Conservation (phyloP, 2,329 filamentous ascomycete species). For the Monosporascus sp. region DNA sequence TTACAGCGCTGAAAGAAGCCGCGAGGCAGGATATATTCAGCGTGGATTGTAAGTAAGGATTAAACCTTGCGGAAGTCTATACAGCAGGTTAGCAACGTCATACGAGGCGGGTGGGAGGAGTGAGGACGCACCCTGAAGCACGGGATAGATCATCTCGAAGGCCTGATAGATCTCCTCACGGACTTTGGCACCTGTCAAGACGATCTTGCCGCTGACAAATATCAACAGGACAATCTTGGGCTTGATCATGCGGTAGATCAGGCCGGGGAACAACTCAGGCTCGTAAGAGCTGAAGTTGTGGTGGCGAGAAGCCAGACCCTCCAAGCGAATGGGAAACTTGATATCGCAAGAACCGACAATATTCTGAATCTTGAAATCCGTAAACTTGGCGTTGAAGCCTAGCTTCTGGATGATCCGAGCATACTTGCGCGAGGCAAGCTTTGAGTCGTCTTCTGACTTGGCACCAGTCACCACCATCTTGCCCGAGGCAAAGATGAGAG, state of each 20-base stretch:
- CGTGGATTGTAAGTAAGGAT: constrained; percentile 13
- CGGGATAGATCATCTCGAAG: constrained; percentile 96
- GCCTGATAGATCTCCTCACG: constrained; percentile 97
- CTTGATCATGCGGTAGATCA: constrained; percentile 99
- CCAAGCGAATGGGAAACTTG: constrained; percentile 97
- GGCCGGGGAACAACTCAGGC: constrained; percentile 95
- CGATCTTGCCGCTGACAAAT: constrained; percentile 97
- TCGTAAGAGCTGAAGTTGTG: constrained; percentile 99
- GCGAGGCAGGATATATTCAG: constrained; percentile 6
- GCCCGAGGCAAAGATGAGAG: constrained; percentile 93
- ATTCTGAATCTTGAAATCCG: constrained; percentile 99
- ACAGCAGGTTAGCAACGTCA: constrained; percentile 25
- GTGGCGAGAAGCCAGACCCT: constrained; percentile 92
- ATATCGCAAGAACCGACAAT: constrained; percentile 98
- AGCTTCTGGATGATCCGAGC: constrained; percentile 99
- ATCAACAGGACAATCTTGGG: constrained; percentile 97
- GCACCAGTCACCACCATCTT: constrained; percentile 99
- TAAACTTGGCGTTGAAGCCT: constrained; percentile 98
- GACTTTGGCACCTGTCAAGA: constrained; percentile 94
- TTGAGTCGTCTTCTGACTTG: constrained; percentile 96
- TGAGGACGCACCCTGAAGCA: constrained; percentile 64
- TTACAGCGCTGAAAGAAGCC: constrained; percentile 16
- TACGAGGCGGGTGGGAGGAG: too few relatives aligned
- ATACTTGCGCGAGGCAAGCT: constrained; percentile 94
- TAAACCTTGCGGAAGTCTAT: constrained; percentile 56